These are phyloP conservation scores for Phytopythium kandeliae DNA, from an alignment of 352 stramenopile species.

Conservation along the genomic window DNA sequence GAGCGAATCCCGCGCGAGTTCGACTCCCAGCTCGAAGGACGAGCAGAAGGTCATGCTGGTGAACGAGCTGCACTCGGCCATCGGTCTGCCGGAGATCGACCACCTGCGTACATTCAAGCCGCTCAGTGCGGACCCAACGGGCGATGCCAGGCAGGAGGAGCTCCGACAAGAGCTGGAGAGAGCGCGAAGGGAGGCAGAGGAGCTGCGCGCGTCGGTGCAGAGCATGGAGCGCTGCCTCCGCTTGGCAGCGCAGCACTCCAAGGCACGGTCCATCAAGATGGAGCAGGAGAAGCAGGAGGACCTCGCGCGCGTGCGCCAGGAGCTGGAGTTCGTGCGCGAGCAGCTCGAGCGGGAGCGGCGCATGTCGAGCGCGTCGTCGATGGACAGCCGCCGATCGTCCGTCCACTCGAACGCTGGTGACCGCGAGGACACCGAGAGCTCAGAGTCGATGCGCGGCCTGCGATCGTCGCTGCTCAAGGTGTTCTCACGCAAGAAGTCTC, in stretches of 20 bases:
- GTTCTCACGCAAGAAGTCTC: constrained; percentile 10
- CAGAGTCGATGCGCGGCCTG: constrained; percentile 26
- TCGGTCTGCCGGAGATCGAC: constrained; percentile 64
- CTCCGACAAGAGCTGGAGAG: constrained; percentile 52
- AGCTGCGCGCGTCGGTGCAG: constrained; percentile 42
- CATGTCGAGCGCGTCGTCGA: constrained; percentile 18
- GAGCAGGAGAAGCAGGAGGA: constrained; percentile 52
- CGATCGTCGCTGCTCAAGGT: constrained; percentile 32
- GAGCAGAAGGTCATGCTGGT: constrained; percentile 63
- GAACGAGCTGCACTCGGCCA: constrained; percentile 67
- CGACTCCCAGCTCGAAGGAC: constrained; percentile 15
- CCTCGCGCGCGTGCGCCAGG: constrained; percentile 35
- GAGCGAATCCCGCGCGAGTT: background rate
- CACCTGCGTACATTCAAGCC: constrained; percentile 68
- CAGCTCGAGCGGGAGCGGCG: constrained; percentile 46
- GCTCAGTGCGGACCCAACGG: constrained; percentile 35
- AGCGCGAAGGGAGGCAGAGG: constrained; percentile 51
- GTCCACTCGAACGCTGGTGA: constrained; percentile 24
- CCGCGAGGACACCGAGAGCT: constrained; percentile 25
- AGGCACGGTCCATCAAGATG: constrained; percentile 51
- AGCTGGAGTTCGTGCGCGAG: constrained; percentile 43
- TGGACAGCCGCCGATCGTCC: constrained; percentile 27
- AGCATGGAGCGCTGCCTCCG: constrained; percentile 56
- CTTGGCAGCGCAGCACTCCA: constrained; percentile 37
- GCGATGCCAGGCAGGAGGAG: constrained; percentile 37